Percentiles rank a stretch among this genome's conserved stretches.
Evolutionary conservation across 192 early-diverging fungal genomes (phyloP).

Genomic region (Backusella macrospora): DNA sequence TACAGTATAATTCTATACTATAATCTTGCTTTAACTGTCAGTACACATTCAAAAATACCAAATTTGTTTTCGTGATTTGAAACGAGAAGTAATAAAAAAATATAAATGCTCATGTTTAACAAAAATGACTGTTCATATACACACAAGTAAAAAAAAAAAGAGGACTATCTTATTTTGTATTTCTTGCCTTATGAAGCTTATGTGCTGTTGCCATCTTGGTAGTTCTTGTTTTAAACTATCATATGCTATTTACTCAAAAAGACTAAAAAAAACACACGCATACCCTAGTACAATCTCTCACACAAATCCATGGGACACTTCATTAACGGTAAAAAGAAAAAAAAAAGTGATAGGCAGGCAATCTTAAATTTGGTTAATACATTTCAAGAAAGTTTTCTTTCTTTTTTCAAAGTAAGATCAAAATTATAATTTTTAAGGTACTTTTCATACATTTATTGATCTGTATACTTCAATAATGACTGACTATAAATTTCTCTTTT

Average conservation of each 20-base stretch:
- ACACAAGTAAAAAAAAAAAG: background rate
- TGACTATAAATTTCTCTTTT: too few species aligned
- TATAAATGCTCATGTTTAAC: background rate
- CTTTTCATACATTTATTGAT: too few species aligned
- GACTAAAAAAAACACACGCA: background rate
- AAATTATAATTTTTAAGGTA: too few species aligned
- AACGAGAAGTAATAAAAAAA: conserved; percentile 2
- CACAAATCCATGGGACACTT: background rate
- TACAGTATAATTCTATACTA: background rate
- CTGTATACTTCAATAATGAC: too few species aligned
- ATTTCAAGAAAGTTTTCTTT: too few species aligned
- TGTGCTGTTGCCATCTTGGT: background rate
- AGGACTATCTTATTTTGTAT: background rate
- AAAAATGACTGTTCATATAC: background rate
- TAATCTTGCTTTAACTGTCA: background rate
- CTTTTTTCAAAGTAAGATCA: too few species aligned
- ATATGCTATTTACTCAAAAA: background rate
- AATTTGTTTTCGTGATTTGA: background rate
- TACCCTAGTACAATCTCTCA: background rate
- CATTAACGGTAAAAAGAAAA: background rate
- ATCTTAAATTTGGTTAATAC: too few species aligned
- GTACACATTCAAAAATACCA: background rate
- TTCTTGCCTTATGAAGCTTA: too few species aligned
- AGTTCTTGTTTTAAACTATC: background rate
- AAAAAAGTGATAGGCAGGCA: too few species aligned